These are phyloP conservation scores for Fusarium cicatricum DNA, from an alignment of 2,329 filamentous ascomycete genomes.

Conservation along the genomic window DNA sequence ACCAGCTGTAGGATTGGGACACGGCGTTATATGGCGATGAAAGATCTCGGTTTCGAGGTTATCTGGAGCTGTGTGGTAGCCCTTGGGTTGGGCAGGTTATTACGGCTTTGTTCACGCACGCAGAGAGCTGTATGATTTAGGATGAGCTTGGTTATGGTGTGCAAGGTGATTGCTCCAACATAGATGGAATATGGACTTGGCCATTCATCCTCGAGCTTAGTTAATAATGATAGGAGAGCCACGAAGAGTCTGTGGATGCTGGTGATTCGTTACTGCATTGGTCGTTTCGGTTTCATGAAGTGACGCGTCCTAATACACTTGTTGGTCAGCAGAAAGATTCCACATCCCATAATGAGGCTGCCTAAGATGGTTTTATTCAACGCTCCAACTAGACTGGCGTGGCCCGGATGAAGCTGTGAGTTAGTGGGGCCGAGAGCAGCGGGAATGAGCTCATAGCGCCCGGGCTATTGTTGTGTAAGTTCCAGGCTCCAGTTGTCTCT, in stretches of 20 bases:
- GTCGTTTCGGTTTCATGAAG: background rate
- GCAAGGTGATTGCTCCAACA: background rate
- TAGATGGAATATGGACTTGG: background rate
- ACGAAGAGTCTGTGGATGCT: background rate
- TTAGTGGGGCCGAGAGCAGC: slow-evolving; percentile 22
- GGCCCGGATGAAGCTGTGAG: slow-evolving; percentile 22
- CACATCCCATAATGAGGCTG: background rate
- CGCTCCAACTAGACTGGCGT: background rate
- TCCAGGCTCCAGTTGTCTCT: slow-evolving; percentile 2
- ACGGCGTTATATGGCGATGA: slow-evolving; percentile 51
- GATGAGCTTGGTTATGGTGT: slow-evolving; percentile 2
- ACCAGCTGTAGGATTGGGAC: slow-evolving; percentile 34
- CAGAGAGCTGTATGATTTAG: slow-evolving; percentile 15
- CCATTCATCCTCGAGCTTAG: background rate
- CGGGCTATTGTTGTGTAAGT: slow-evolving; percentile 7
- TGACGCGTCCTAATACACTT: background rate
- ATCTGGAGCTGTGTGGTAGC: slow-evolving; percentile 46
- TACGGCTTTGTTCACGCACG: slow-evolving; percentile 14
- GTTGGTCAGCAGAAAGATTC: background rate
- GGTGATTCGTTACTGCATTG: background rate
- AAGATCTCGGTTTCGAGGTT: slow-evolving; percentile 41
- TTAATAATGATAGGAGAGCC: slow-evolving; percentile 1
- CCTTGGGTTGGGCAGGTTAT: slow-evolving; percentile 10
- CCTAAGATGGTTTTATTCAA: background rate
- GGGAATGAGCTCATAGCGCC: slow-evolving; percentile 36